Conservation (phyloP, 176 grass and related monocot genomes). For the Puccinellia tenuiflora region DNA sequence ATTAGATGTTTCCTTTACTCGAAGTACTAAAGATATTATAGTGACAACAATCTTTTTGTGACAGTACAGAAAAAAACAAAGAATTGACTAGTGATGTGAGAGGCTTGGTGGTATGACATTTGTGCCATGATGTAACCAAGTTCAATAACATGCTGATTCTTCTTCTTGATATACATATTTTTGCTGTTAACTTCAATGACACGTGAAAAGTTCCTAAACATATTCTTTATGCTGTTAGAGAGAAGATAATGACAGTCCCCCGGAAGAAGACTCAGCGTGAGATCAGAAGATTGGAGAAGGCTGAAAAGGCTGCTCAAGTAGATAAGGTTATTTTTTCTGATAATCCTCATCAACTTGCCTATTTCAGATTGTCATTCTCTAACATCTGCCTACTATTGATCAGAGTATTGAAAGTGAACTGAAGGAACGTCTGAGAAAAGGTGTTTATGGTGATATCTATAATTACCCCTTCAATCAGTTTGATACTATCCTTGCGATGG, state of each 20-base stretch:
- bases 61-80: background rate
- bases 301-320: conserved; percentile 71
- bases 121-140: background rate
- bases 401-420: conserved; percentile 91
- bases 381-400: background rate
- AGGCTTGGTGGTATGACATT: background rate
- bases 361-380: background rate
- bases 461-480: conserved; percentile 52
- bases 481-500: conserved; percentile 41
- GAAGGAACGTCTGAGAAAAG: conserved; percentile 79
- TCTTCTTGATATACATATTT: background rate
- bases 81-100: background rate
- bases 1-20: background rate
- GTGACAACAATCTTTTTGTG: background rate
- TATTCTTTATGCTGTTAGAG: conserved; percentile 39
- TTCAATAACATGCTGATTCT: background rate
- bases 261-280: conserved; percentile 62
- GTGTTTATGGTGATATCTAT: conserved; percentile 84
- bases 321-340: conserved; percentile 62
- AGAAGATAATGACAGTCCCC: conserved; percentile 91
- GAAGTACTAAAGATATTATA: background rate
- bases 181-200: background rate
- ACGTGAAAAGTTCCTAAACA: conserved; percentile 15
- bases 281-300: conserved; percentile 68
- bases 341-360: background rate